These are phyloP conservation scores for Posidonia oceanica DNA, from an alignment of 116 monocot species.

Conservation along the genomic window DNA sequence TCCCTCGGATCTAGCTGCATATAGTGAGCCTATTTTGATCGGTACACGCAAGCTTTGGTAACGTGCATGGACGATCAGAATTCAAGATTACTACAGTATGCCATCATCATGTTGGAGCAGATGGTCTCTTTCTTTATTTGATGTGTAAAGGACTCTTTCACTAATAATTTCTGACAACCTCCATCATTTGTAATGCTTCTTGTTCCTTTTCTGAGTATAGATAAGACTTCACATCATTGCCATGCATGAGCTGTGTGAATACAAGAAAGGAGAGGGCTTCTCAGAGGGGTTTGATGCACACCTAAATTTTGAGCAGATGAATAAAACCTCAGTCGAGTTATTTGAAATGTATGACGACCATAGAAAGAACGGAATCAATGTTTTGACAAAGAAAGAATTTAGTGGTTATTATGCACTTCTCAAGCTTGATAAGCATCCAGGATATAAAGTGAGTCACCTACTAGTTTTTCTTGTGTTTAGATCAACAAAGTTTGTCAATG, in stretches of 20 bases:
- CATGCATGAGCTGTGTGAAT: constrained; percentile 96
- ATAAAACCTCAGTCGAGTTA: constrained; percentile 92
- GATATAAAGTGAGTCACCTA: constrained; percentile 90
- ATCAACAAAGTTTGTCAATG: not conserved
- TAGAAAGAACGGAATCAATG: constrained; percentile 49
- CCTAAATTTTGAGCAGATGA: constrained; percentile 99
- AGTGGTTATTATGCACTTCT: constrained; percentile 97
- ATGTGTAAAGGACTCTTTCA: not conserved
- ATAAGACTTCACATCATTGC: no score
- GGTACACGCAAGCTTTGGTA: no score
- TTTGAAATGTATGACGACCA: no score
- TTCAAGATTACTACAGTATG: no score
- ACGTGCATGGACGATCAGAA: no score
- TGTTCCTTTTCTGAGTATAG: constrained; percentile 26
- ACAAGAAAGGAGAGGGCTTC: constrained; percentile 89
- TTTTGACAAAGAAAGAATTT: constrained; percentile 82
- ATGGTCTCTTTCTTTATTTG: constrained; percentile 42
- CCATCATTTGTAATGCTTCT: constrained; percentile 1
- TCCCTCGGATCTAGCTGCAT: no score
- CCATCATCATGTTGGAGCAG: constrained; percentile 75
- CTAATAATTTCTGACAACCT: not conserved
- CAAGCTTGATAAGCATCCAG: constrained; percentile 96
- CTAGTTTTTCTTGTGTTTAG: not conserved
- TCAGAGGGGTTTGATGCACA: constrained; percentile 98
- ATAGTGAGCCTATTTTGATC: no score